Evolutionary conservation across 208 protist genomes (phyloP).

Genomic region (Herpetomonas samuelpessoai): DNA sequence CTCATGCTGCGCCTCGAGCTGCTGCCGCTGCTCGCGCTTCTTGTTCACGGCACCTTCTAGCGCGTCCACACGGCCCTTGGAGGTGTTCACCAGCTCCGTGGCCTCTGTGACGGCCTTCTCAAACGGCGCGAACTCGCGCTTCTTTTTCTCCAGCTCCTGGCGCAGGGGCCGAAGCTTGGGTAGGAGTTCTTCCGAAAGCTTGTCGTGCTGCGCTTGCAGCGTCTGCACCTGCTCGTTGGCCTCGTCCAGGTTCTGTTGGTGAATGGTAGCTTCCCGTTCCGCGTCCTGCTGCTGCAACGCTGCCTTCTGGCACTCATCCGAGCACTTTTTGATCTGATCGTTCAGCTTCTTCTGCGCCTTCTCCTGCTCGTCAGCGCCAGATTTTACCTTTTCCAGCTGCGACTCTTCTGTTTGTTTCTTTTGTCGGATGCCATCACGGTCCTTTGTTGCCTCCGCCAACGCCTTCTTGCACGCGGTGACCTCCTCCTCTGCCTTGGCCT

Average conservation of each 20-base stretch:
- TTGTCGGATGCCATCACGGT: conserved; percentile 54
- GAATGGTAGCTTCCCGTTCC: conserved; percentile 76
- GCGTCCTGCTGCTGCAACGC: conserved; percentile 79
- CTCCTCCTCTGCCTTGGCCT: conserved; percentile 50
- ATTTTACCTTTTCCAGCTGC: conserved; percentile 71
- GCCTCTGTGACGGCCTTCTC: conserved; percentile 76
- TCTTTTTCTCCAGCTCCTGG: conserved; percentile 90
- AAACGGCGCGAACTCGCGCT: conserved; percentile 87
- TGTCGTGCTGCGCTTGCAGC: conserved; percentile 62
- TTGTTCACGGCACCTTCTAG: conserved; percentile 32
- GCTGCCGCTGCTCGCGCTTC: conserved; percentile 26
- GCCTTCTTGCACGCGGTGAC: conserved; percentile 61
- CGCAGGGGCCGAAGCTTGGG: conserved; percentile 79
- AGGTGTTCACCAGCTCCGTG: conserved; percentile 44
- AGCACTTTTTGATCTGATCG: conserved; percentile 83
- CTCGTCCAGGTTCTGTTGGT: conserved; percentile 83
- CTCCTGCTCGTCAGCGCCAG: conserved; percentile 63
- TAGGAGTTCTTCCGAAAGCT: conserved; percentile 76
- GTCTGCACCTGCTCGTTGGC: conserved; percentile 45
- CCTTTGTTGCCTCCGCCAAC: conserved; percentile 47
- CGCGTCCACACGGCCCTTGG: conserved; percentile 32
- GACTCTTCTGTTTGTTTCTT: conserved; percentile 64
- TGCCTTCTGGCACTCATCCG: conserved; percentile 75
- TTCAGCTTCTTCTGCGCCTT: conserved; percentile 60
- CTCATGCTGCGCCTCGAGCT: conserved; percentile 28